Evolutionary conservation across 345 rosid genomes (phyloP).

Genomic region (Acer campestre): DNA sequence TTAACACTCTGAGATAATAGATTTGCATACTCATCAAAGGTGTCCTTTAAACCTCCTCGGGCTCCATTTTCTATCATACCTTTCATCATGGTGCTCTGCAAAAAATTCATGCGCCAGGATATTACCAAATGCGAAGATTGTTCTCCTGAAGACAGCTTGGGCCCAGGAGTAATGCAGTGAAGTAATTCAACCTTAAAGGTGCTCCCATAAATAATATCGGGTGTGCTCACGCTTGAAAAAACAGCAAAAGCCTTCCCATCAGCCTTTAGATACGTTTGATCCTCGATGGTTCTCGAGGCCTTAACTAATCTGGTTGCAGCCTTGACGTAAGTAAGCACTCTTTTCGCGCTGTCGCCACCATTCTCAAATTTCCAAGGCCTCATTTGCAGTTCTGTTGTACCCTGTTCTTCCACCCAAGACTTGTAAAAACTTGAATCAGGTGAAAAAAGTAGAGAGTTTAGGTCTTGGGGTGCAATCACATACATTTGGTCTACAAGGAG

Average conservation of each 20-base stretch:
- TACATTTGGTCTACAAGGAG: constrained; percentile 74
- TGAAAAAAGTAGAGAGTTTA: constrained; percentile 67
- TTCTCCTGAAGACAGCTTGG: constrained; percentile 78
- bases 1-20: constrained; percentile 68
- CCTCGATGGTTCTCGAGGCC: constrained; percentile 87
- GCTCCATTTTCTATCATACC: constrained; percentile 96
- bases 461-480: constrained; percentile 58
- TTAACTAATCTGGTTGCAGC: constrained; percentile 76
- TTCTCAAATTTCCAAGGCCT: constrained; percentile 80
- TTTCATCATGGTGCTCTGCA: constrained; percentile 93
- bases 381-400: constrained; percentile 71
- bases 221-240: constrained; percentile 69
- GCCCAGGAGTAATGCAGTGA: constrained; percentile 75
- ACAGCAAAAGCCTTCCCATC: constrained; percentile 73
- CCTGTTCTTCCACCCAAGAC: constrained; percentile 66
- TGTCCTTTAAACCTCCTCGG: constrained; percentile 79
- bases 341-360: constrained; percentile 57
- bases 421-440: constrained; percentile 69
- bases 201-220: constrained; percentile 84
- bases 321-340: constrained; percentile 69
- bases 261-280: constrained; percentile 75
- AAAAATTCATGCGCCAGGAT: constrained; percentile 87
- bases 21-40: constrained; percentile 65
- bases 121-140: constrained; percentile 73
- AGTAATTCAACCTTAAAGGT: constrained; percentile 75